Base-by-base conservation (phyloP, 768 basidiomycete genomes). In the Psilocybe azurescens region DNA sequence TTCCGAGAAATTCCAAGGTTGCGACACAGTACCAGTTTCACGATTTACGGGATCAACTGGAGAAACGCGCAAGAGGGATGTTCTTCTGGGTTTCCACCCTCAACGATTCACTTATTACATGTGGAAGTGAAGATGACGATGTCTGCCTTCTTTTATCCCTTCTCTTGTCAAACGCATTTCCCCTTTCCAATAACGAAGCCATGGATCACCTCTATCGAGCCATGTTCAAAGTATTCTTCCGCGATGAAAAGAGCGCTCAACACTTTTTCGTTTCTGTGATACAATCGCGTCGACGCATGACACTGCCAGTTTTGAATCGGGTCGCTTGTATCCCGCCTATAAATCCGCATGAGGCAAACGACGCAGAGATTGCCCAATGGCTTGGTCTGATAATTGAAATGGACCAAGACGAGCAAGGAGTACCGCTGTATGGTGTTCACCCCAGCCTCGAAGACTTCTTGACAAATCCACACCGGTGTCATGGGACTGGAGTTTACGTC, bases 161-260 rank as follows among this genome's bases (percentile, higher is more conserved):
- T 1, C 20, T 54, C 16, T 7, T 54, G 16, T 36, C 53, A 5
- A 54, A 6, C 38, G 13, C 20, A 18, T 14, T 39, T 9, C 53
- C 53, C n/a, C 8, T 33, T 36, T 54, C 53, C 2, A 54, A 54
- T 9, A 33, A 54, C 30, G 53, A 54, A 9, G 36, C 53, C 18
- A 54, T 54, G 33, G 53, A 54, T 38, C 18, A 54, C 14, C 53
- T 54, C 32, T 54, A 54, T 32, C 53, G 53, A 33, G 53, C 38
- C 1, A 36, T 54, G 10, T 39, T 46, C 14, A 46, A 46, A 13
- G 18, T 47, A 5, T 14, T 47, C 44, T 36, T 36, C 10, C 44
- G 14, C 44, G 44, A 47, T 47, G 7, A 47, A 47, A 14, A 47
- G 18, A 14, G 13, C 44, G 18, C 44, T 5, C 5, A 14, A 20